Base-by-base conservation (phyloP, 306 rosid species). In the Corylus avellana region DNA sequence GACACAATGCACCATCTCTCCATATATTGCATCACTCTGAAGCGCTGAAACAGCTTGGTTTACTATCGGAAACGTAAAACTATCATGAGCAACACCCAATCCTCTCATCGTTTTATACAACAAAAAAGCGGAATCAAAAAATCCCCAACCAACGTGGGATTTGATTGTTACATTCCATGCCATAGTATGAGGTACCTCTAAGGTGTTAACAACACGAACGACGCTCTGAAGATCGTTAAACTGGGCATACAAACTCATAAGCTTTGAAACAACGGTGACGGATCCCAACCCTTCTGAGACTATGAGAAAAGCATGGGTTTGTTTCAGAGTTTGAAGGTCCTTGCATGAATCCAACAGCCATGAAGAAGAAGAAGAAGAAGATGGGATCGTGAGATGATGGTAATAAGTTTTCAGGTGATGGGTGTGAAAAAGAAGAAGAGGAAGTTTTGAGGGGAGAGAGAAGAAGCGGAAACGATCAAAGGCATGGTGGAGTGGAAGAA, bases 1-100 rank as follows among this genome's bases (percentile, higher is more conserved):
- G 5, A 86, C 77, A 85, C 79, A 83, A 59, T 90, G 94, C 53
- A 85, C 73, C 87, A 85, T 86, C 83, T 81, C 81, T 67, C 88
- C 92, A 83, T 57, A 77, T 12, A 61, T 29, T 20, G 17, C 82
- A 57, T 81, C 83, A 37, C 7, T n/a, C 53, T 37, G 78, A 25
- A 75, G 32, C 12, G 64, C 74, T 22, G 84, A 74, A 72, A 88
- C 48, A 7, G 82, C 84, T 46, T 51, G 72, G 78, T 84, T 88
- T 14, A 88, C 57, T 68, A 84, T 42, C 3, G 90, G 94, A 20
- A 90, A 79, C 58, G 90, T 88, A 18, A 74, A 86, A 71, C 66
- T 54, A 53, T 88, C 89, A 59, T 85, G 89, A 22, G 50, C 39
- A 78, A 88, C 83, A 22, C 89, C 88, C 79, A 73, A 10, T 66